phyloP scores from a whole-genome alignment of 306 rosid genomes.

The Vigna nakashimae region DNA sequence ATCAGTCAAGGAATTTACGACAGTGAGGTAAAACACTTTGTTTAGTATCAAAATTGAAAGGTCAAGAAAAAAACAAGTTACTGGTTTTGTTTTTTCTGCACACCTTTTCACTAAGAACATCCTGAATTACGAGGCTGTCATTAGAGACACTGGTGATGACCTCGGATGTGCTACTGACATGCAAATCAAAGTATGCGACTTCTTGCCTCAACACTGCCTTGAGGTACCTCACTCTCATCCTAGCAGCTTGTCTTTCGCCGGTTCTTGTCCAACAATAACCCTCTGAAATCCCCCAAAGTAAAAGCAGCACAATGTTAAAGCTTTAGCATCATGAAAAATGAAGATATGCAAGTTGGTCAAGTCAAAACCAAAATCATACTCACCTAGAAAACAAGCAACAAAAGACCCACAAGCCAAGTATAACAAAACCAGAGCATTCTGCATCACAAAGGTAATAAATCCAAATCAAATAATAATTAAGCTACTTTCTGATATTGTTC shows the following conservation, averaged over 20 bases:
- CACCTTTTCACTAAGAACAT: conserved; percentile 88
- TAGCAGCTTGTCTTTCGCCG: conserved; percentile 88
- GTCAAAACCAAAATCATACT: conserved; percentile 43
- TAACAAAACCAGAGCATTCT: conserved; percentile 79
- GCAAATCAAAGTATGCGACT: conserved; percentile 89
- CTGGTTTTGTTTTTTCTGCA: not conserved
- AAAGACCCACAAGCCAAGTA: conserved; percentile 77
- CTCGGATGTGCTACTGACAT: conserved; percentile 90
- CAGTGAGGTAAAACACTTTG: not conserved
- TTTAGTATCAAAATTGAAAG: not conserved
- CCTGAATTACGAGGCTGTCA: conserved; percentile 87
- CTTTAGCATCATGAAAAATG: not conserved
- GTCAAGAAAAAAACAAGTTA: not conserved
- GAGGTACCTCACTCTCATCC: conserved; percentile 84
- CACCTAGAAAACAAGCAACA: conserved; percentile 82
- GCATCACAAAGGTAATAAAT: conserved; percentile 47
- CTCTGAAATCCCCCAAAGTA: conserved; percentile 51
- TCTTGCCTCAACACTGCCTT: conserved; percentile 91
- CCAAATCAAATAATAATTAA: conserved; percentile 28
- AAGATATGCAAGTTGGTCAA: not conserved
- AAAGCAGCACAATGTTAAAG: not conserved
- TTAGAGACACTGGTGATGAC: conserved; percentile 86
- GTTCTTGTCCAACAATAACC: conserved; percentile 99
- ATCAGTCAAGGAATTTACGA: not conserved
- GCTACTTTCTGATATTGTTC: not conserved